These are phyloP conservation scores for Olyra latifolia DNA, from an alignment of 176 grass and related monocot species.

Conservation along the genomic window DNA sequence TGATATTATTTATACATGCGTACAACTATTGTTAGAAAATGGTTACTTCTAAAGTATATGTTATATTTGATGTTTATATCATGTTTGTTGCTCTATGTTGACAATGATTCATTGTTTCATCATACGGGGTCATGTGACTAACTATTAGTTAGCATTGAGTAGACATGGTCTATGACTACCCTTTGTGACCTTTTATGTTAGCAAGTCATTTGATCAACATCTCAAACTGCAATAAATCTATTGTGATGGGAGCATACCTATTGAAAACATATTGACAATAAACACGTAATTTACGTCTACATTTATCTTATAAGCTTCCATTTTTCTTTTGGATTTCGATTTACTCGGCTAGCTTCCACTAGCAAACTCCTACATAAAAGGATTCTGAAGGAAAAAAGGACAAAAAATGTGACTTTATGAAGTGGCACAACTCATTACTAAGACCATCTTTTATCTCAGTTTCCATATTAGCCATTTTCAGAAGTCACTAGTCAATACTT, in stretches of 20 bases:
- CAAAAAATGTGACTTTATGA: slow-evolving; percentile 16
- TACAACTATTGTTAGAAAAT: neutral
- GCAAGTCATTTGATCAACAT: slow-evolving; percentile 21
- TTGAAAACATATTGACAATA: slow-evolving; percentile 25
- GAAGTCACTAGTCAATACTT: slow-evolving; percentile 9
- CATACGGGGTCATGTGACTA: neutral
- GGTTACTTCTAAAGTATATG: neutral
- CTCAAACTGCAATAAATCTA: neutral
- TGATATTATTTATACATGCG: slow-evolving; percentile 3
- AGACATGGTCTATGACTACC: slow-evolving; percentile 17
- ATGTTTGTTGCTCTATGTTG: slow-evolving; percentile 16
- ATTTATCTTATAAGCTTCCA: slow-evolving; percentile 11
- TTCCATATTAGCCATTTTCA: slow-evolving; percentile 21
- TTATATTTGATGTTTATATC: slow-evolving; percentile 15
- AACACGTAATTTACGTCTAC: neutral
- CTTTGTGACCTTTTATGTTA: slow-evolving; percentile 35
- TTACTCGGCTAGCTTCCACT: slow-evolving; percentile 33
- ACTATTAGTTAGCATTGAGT: slow-evolving; percentile 36
- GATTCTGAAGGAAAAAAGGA: neutral
- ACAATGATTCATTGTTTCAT: slow-evolving; percentile 16
- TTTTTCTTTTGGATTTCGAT: slow-evolving; percentile 23
- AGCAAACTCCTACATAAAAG: slow-evolving; percentile 11
- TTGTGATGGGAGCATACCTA: slow-evolving; percentile 18
- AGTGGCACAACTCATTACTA: neutral
- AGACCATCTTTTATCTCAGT: slow-evolving; percentile 20